Evolutionary conservation across 768 basidiomycete genomes (phyloP).

Genomic region (Polyporus arcularius): DNA sequence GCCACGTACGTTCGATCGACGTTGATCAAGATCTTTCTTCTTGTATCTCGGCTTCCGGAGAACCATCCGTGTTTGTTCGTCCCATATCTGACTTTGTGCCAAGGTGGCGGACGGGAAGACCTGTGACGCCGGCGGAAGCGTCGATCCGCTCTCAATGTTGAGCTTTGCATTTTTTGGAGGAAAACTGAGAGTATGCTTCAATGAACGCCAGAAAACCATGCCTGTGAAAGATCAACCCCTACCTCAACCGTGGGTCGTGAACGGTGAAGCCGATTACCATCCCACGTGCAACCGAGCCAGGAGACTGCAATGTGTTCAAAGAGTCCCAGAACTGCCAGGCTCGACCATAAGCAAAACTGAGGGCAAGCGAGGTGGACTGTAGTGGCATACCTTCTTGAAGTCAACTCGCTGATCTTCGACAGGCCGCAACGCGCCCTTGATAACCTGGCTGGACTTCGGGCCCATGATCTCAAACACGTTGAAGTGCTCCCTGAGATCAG

Average conservation of each 20-base stretch:
- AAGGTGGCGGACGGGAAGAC: slow-evolving; percentile 58
- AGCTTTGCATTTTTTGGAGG: slow-evolving; percentile 77
- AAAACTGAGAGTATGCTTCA: slow-evolving; percentile 50
- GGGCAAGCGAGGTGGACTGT: not conserved
- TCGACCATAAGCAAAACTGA: not conserved
- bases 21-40: slow-evolving; percentile 85
- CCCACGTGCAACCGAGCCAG: slow-evolving; percentile 69
- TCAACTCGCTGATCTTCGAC: slow-evolving; percentile 51
- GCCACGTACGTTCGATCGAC: slow-evolving; percentile 64
- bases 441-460: slow-evolving; percentile 48
- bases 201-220: not conserved
- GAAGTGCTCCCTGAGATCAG: slow-evolving; percentile 68
- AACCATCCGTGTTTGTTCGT: slow-evolving; percentile 49
- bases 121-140: slow-evolving; percentile 33
- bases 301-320: slow-evolving; percentile 59
- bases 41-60: slow-evolving; percentile 67
- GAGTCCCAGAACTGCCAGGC: slow-evolving; percentile 64
- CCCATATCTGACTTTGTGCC: slow-evolving; percentile 77
- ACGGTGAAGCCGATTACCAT: slow-evolving; percentile 81
- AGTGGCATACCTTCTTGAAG: slow-evolving; percentile 53
- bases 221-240: slow-evolving; percentile 22
- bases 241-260: slow-evolving; percentile 88
- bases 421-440: slow-evolving; percentile 62
- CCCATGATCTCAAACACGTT: slow-evolving; percentile 92
- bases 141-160: slow-evolving; percentile 26